These are phyloP conservation scores for Lepraria neglecta DNA, from an alignment of 495 filamentous ascomycete species.

Conservation along the genomic window DNA sequence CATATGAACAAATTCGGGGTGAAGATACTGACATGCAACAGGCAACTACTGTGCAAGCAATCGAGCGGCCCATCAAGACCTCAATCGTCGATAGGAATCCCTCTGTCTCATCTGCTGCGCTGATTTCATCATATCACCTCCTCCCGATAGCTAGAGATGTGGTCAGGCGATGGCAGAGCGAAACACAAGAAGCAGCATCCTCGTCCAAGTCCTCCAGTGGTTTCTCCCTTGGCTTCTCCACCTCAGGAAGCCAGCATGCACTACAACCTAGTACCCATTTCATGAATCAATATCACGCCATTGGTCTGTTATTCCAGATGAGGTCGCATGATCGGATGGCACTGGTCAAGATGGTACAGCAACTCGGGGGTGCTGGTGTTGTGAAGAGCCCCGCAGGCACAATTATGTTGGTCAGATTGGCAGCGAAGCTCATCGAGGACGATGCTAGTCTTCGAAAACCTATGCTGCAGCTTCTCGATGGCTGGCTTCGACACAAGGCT, in stretches of 20 bases:
- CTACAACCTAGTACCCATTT: slow-evolving; percentile 68
- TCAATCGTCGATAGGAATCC: slow-evolving; percentile 99
- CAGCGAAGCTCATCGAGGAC: slow-evolving; percentile 91
- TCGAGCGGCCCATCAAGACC: slow-evolving; percentile 97
- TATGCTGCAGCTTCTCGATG: slow-evolving; percentile 92
- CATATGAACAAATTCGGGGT: not conserved
- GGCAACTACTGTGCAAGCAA: slow-evolving; percentile 95
- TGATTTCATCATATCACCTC: slow-evolving; percentile 97
- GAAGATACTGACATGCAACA: slow-evolving; percentile 35
- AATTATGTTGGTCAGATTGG: slow-evolving; percentile 84
- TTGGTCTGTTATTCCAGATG: slow-evolving; percentile 97
- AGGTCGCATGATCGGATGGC: slow-evolving; percentile 95
- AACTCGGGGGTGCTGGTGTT: slow-evolving; percentile 83
- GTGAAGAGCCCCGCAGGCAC: slow-evolving; percentile 92
- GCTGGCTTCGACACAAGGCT: slow-evolving; percentile 96
- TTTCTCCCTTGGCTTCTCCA: slow-evolving; percentile 82
- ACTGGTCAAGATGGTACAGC: slow-evolving; percentile 99
- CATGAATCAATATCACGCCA: slow-evolving; percentile 98
- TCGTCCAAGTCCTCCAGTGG: slow-evolving; percentile 79
- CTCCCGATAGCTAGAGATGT: slow-evolving; percentile 93
- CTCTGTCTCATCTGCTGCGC: slow-evolving; percentile 91
- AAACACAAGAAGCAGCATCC: slow-evolving; percentile 94
- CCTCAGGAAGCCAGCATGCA: slow-evolving; percentile 58
- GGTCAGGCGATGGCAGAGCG: slow-evolving; percentile 95
- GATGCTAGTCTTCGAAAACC: slow-evolving; percentile 81